Evolutionary conservation across 768 basidiomycete species (phyloP).

Genomic region (Asterophora parasitica): DNA sequence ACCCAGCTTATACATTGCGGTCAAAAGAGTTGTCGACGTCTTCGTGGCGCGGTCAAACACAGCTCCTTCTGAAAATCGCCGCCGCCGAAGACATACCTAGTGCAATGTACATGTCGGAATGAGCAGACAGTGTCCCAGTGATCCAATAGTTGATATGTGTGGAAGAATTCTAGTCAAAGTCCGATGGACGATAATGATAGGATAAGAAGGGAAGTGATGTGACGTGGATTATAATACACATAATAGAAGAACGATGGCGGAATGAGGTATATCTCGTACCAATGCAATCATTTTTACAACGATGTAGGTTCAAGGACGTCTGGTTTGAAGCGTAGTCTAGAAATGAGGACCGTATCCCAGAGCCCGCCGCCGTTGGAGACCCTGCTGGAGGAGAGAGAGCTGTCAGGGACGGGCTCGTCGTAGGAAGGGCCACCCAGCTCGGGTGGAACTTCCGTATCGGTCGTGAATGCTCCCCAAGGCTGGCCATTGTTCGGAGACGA

Average conservation of each 20-base stretch:
- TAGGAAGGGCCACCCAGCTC: slow-evolving; percentile 44
- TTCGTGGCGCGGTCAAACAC: no score
- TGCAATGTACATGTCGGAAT: background rate
- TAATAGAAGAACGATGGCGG: background rate
- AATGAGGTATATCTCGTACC: no score
- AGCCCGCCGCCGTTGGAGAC: slow-evolving; percentile 40
- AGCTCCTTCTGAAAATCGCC: background rate
- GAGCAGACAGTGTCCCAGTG: background rate
- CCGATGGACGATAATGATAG: background rate
- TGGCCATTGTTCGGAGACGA: slow-evolving; percentile 44
- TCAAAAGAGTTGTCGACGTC: no score
- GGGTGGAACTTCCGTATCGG: slow-evolving; percentile 41
- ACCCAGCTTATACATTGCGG: no score
- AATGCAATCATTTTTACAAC: slow-evolving; percentile 9
- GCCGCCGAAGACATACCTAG: background rate
- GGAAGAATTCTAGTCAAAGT: background rate
- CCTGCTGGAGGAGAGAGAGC: slow-evolving; percentile 42
- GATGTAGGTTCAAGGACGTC: slow-evolving; percentile 56
- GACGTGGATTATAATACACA: background rate
- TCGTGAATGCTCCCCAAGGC: slow-evolving; percentile 73
- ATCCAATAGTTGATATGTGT: background rate
- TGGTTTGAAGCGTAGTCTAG: slow-evolving; percentile 61
- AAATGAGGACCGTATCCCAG: slow-evolving; percentile 60
- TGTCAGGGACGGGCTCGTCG: slow-evolving; percentile 32
- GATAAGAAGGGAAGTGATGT: background rate